Evolutionary conservation across 1,139 yeast genomes (phyloP), one percentile per base, ranked within the genome.

Genomic region (Eremothecium sinecaudum): DNA sequence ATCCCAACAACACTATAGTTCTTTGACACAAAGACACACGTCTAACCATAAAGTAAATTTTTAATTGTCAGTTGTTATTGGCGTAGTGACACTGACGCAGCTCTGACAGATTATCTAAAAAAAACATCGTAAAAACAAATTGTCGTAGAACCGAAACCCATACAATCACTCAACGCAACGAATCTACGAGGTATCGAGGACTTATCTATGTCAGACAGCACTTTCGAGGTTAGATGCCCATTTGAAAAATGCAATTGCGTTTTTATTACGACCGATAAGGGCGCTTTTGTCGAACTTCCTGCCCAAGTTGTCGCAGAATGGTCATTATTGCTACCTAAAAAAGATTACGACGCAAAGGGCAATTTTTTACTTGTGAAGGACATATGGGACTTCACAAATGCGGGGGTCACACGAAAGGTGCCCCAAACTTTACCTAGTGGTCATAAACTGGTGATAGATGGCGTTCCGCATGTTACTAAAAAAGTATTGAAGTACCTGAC

Each of bases 361-460:
- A 26, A 44, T n/a, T 74, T 69, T 44, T 60, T 62, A 35, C 48
- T 57, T 19, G 53, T 77, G 2, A 49, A 59, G 3, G 82, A 79
- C 46, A 74, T 75, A 39, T 79, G 87, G 87, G 79, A 73, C 44
- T 79, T 79, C 46, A 87, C 79, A 45, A 79, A 79, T 48, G 70
- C 79, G 30, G 87, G 84, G 1, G 90, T 79, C 2, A 76, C 86
- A 1, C 63, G 67, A 50, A 67, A 74, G 18, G 40, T 69, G 21
- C 9, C 7, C 21, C 10, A 7, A 7, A 19, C 9, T 19, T 10
- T 19, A 7, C 7, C 7, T 19, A 8, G 21, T 19, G 21, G 10
- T 10, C 10, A 19, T 19, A 19, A 7, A 7, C 10, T 19, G 9
- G 21, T 8, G 21, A 8, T 19, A 8, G 21, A 19, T 10, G 21